Evolutionary conservation across 2,329 filamentous ascomycete genomes (phyloP).

Genomic region (Aplosporella prunicola): DNA sequence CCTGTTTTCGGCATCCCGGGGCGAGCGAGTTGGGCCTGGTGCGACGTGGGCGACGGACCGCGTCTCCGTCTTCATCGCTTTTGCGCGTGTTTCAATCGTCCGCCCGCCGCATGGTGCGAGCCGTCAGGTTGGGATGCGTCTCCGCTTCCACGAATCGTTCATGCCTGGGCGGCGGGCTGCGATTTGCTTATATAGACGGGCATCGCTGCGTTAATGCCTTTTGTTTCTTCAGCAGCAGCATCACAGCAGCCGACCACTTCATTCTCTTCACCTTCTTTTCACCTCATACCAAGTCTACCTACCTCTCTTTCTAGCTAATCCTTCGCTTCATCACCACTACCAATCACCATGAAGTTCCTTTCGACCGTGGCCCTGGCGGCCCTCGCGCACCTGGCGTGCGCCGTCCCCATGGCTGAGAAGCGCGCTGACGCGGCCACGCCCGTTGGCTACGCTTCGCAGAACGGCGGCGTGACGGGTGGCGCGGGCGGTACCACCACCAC

Average conservation of each 20-base stretch:
- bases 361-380: constrained; percentile 6
- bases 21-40: not conserved
- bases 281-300: not conserved
- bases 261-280: constrained; percentile 4
- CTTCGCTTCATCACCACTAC: too few species aligned
- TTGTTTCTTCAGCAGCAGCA: constrained; percentile 6
- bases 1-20: constrained; percentile 1
- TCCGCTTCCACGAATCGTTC: constrained; percentile 7
- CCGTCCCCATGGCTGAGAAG: constrained; percentile 6
- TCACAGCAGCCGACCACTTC: too few species aligned
- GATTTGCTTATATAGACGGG: constrained; percentile 1
- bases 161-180: not conserved
- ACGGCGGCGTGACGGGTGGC: constrained; percentile 47
- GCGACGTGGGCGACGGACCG: not conserved
- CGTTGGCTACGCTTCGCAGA: constrained; percentile 39
- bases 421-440: constrained; percentile 18
- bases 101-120: too few species aligned
- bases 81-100: constrained; percentile 3
- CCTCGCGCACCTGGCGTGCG: constrained; percentile 7
- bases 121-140: too few species aligned
- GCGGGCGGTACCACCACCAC: constrained; percentile 46
- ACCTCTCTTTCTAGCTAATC: too few species aligned
- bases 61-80: constrained; percentile 3
- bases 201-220: not conserved
- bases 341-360: constrained; percentile 6